A percentile compares a stretch with the other conserved stretches of the same genome.
phyloP scores from a whole-genome alignment of 2,329 filamentous ascomycete genomes.

The Aspergillus uvarum region DNA sequence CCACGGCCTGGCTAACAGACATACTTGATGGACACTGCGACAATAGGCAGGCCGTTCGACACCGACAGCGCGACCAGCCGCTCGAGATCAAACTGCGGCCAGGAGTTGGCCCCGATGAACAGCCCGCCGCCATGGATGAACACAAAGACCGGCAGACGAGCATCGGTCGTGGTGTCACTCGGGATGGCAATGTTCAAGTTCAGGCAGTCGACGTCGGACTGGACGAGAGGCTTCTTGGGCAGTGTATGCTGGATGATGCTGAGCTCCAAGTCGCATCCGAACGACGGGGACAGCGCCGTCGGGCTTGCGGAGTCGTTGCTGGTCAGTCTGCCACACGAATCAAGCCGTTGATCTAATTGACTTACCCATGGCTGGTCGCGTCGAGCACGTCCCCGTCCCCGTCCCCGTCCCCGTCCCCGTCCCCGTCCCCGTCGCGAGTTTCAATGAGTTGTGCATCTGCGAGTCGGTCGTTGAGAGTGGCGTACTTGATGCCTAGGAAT shows the following conservation, averaged over 20 bases:
- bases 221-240: constrained; percentile 37
- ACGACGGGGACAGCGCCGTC: constrained; percentile 40
- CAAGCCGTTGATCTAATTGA: neutral
- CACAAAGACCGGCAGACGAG: constrained; percentile 51
- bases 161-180: constrained; percentile 17
- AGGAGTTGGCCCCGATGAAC: constrained; percentile 51
- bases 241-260: constrained; percentile 51
- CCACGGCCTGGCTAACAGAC: neutral
- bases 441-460: constrained; percentile 35
- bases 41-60: constrained; percentile 47
- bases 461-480: constrained; percentile 33
- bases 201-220: constrained; percentile 52
- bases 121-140: constrained; percentile 57
- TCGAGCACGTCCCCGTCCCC: constrained; percentile 28
- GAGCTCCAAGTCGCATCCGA: constrained; percentile 49
- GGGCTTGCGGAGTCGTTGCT: constrained; percentile 26
- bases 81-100: constrained; percentile 53
- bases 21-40: constrained; percentile 50
- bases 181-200: constrained; percentile 55
- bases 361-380: constrained; percentile 40
- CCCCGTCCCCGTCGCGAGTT: constrained; percentile 21
- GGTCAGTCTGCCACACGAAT: neutral
- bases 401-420: too few species aligned
- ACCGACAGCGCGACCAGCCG: constrained; percentile 48
- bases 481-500: constrained; percentile 42